These are phyloP conservation scores for Quercus glauca DNA, from an alignment of 306 rosid genomes.

Conservation along the genomic window DNA sequence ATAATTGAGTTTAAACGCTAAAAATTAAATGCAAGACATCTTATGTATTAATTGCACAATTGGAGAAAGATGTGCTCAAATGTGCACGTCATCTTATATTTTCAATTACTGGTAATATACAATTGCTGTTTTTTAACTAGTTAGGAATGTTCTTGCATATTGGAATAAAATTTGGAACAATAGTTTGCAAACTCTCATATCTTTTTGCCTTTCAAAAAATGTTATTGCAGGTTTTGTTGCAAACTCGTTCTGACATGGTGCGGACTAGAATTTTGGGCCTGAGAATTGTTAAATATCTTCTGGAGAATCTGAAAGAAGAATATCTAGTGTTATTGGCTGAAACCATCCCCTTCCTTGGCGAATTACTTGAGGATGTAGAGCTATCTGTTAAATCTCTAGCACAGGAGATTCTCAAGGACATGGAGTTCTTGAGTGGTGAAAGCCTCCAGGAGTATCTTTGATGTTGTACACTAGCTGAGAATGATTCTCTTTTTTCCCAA, in stretches of 20 bases:
- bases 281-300: conserved; percentile 55
- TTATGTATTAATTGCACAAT: neutral
- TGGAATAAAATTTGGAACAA: neutral
- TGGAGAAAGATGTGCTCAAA: neutral
- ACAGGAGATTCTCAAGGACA: conserved; percentile 69
- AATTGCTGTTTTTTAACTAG: neutral
- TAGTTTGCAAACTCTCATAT: neutral
- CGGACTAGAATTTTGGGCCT: conserved; percentile 79
- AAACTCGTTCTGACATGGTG: conserved; percentile 69
- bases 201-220: neutral
- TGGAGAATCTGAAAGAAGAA: conserved; percentile 88
- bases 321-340: conserved; percentile 76
- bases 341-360: conserved; percentile 90
- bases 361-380: conserved; percentile 89
- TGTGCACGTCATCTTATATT: neutral
- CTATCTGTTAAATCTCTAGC: conserved; percentile 79
- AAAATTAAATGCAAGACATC: neutral
- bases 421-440: conserved; percentile 84
- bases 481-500: neutral
- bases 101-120: neutral
- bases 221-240: conserved; percentile 79
- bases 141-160: neutral
- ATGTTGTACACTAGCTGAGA: neutral
- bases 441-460: conserved; percentile 64
- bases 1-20: neutral